phyloP scores from a whole-genome alignment of 1,284 basidiomycete species.

The Malassezia globosa region DNA sequence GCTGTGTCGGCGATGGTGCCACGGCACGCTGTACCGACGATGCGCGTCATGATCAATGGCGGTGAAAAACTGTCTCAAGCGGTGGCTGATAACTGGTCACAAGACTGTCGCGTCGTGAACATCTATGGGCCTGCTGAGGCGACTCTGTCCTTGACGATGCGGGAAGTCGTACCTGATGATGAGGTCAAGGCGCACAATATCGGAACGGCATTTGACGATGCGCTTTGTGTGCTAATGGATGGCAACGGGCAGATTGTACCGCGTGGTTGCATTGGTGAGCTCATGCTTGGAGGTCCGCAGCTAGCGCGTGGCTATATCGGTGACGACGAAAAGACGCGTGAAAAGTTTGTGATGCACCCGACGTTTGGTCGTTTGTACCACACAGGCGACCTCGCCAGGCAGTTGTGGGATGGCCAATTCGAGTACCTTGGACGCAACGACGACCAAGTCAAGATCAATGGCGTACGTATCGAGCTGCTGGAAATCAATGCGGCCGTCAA shows the following conservation, averaged over 20 bases:
- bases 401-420: constrained; percentile 42
- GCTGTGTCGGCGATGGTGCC: constrained; percentile 48
- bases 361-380: constrained; percentile 39
- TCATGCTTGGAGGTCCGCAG: constrained; percentile 41
- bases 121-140: constrained; percentile 46
- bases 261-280: constrained; percentile 47
- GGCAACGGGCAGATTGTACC: constrained; percentile 34
- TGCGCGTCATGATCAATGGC: constrained; percentile 47
- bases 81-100: constrained; percentile 47
- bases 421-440: constrained; percentile 49
- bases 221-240: constrained; percentile 41
- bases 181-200: constrained; percentile 47
- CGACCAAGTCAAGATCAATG: constrained; percentile 49
- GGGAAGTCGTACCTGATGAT: constrained; percentile 36
- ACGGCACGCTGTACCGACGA: constrained; percentile 32
- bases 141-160: constrained; percentile 43
- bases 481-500: constrained; percentile 48
- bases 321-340: constrained; percentile 39
- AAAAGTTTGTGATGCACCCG: constrained; percentile 40
- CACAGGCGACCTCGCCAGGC: constrained; percentile 44
- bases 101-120: constrained; percentile 42
- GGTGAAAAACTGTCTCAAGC: constrained; percentile 48
- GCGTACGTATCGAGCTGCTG: constrained; percentile 48
- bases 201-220: constrained; percentile 44
- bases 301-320: constrained; percentile 40